Conservation (phyloP, 306 rosid genomes). For the Pyrus pyrifolia region DNA sequence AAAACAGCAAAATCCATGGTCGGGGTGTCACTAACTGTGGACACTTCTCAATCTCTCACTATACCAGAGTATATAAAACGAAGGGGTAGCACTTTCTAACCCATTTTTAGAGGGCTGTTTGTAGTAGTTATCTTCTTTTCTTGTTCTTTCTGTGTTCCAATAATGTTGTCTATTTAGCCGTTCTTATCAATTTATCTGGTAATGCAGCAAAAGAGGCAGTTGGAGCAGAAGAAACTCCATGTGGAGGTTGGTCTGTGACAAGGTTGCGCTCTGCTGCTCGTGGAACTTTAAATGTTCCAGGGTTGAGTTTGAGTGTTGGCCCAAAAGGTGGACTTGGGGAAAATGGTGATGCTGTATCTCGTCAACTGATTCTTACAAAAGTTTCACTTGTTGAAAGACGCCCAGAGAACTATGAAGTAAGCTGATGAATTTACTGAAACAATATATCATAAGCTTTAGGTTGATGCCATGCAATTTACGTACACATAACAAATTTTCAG, state of each 20-base stretch:
- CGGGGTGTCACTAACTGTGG: constrained; percentile 77
- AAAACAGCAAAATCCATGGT: constrained; percentile 90
- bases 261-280: constrained; percentile 93
- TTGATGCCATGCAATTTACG: background rate
- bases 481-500: background rate
- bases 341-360: constrained; percentile 92
- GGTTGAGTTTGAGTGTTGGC: constrained; percentile 88
- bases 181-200: constrained; percentile 11
- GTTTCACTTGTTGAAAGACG: constrained; percentile 96
- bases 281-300: constrained; percentile 90
- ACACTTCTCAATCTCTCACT: constrained; percentile 66
- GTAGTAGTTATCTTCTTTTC: background rate
- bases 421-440: constrained; percentile 38
- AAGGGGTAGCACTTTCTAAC: constrained; percentile 55
- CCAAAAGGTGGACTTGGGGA: constrained; percentile 99
- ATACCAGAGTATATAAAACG: constrained; percentile 68
- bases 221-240: constrained; percentile 97
- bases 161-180: background rate
- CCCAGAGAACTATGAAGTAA: constrained; percentile 98
- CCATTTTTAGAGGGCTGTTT: constrained; percentile 2
- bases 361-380: constrained; percentile 96
- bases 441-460: background rate
- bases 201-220: constrained; percentile 90
- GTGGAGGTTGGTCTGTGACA: constrained; percentile 96
- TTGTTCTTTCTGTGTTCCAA: background rate